These are phyloP conservation scores for Malus orientalis DNA, from an alignment of 306 rosid genomes.

Conservation along the genomic window DNA sequence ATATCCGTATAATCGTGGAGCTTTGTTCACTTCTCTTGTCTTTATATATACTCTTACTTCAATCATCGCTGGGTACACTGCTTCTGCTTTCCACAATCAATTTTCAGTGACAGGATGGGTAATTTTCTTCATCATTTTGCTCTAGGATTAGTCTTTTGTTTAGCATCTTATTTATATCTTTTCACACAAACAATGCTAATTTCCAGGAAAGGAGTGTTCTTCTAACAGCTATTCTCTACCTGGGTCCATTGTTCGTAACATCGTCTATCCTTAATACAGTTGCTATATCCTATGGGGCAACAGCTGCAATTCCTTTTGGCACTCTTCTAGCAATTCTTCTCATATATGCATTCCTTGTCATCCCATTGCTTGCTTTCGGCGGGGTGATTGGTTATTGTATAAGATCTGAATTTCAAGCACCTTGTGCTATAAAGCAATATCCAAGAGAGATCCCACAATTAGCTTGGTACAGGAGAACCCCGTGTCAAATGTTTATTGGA, in stretches of 20 bases:
- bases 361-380: slow-evolving; percentile 84
- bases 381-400: slow-evolving; percentile 57
- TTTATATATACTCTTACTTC: slow-evolving; percentile 49
- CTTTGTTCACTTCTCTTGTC: slow-evolving; percentile 50
- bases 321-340: slow-evolving; percentile 54
- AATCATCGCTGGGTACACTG: slow-evolving; percentile 61
- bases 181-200: slow-evolving; percentile 12
- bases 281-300: slow-evolving; percentile 56
- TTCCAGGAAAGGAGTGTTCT: slow-evolving; percentile 63
- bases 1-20: slow-evolving; percentile 79
- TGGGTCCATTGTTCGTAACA: slow-evolving; percentile 58
- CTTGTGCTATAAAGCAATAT: slow-evolving; percentile 47
- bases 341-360: slow-evolving; percentile 37
- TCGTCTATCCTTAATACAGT: slow-evolving; percentile 54
- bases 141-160: background rate
- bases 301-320: slow-evolving; percentile 68
- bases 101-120: slow-evolving; percentile 78
- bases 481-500: slow-evolving; percentile 68
- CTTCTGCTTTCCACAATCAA: slow-evolving; percentile 66
- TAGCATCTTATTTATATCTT: background rate
- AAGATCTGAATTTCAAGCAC: slow-evolving; percentile 55
- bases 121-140: slow-evolving; percentile 3
- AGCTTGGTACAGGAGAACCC: slow-evolving; percentile 73
- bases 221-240: slow-evolving; percentile 60
- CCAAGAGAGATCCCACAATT: slow-evolving; percentile 59